Evolutionary conservation across 1,284 basidiomycete species (phyloP).

Genomic region (Moesziomyces sp.): DNA sequence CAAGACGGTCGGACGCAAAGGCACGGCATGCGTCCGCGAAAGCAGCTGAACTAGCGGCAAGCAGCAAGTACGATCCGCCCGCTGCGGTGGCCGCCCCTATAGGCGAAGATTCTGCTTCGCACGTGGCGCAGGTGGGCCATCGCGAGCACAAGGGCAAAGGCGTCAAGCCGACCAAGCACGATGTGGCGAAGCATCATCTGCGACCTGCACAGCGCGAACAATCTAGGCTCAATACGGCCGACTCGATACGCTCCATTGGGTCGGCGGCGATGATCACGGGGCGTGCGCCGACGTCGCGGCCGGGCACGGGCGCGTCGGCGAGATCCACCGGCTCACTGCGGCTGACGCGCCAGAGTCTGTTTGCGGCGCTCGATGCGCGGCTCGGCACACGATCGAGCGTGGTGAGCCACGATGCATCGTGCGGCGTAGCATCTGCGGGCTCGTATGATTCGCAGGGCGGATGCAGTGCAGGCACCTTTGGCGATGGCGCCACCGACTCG

Average conservation of each 20-base stretch:
- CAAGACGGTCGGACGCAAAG: neutral
- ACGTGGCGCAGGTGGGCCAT: too few relatives aligned
- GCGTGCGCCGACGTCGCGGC: conserved; percentile 3
- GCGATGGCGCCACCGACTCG: conserved; percentile 7
- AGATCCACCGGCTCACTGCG: conserved; percentile 12
- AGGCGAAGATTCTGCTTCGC: too few relatives aligned
- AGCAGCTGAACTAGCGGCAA: too few relatives aligned
- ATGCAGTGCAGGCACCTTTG: conserved; percentile 32
- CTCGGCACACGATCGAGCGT: conserved; percentile 6
- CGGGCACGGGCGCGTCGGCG: conserved; percentile 8
- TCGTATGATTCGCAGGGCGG: conserved; percentile 16
- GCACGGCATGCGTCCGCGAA: too few relatives aligned
- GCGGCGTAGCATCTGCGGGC: neutral
- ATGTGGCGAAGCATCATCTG: neutral
- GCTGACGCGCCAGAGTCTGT: conserved; percentile 5
- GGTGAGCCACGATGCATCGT: conserved; percentile 12
- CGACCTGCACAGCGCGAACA: neutral
- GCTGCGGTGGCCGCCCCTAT: too few relatives aligned
- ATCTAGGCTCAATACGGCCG: conserved; percentile 15
- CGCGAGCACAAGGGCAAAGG: too few relatives aligned
- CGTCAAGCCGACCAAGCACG: neutral
- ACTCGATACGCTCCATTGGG: conserved; percentile 8
- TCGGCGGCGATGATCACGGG: conserved; percentile 3
- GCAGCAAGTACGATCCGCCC: too few relatives aligned
- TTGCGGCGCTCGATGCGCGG: conserved; percentile 15